Base-by-base conservation (phyloP, 192 early-diverging fungal species). In the Mortierella antarctica region DNA sequence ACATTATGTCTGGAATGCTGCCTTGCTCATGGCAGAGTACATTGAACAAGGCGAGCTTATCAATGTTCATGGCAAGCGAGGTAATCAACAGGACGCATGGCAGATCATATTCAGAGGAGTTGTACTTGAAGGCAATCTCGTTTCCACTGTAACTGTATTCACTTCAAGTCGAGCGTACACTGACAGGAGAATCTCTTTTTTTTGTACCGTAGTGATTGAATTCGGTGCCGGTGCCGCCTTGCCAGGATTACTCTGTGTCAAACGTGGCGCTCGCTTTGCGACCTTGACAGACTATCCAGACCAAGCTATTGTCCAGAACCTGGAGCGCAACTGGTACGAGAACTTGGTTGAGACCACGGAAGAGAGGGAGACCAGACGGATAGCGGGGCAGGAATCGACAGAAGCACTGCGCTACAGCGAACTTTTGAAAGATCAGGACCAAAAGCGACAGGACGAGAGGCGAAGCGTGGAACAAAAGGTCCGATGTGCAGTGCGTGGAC, bases 311-410 rank as follows among this genome's bases (percentile, higher is more conserved):
- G 64, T 79, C 7, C 63, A 56, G 5, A 79, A 79, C 58, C 42
- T 79, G 42, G 76, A 79, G 44, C 68, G 76, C 13, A 79, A 79
- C 50, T 79, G 76, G 76, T 79, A 62, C 21, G 76, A 79, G 53
- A 79, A 79, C 45, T 41, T 79, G 45, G 64, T 79, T 11, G 69
- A 79, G 39, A 56, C 69, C 15, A 9, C 52, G 0, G 40, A 62
- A 42, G 70, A 72, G 10, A 72, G 63, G 55, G 47, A 71, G 9
- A 14, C 18, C 3, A 62, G 70, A 31, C 53, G 20, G 20, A 39
- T 20, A n/a, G 12, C 46, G 12, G 21, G 7, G 8, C 55, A 14
- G n/a, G 66, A 58, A 44, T 68, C 66, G 46, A 49, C 45, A 23
- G 47, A 57, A 31, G 50, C 66, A 58, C 6, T 5, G 9, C 44